Percentiles rank a stretch among this genome's conserved stretches.
Evolutionary conservation across 2,329 filamentous ascomycete genomes (phyloP).

Genomic region (Trichophyton schoenleinii): DNA sequence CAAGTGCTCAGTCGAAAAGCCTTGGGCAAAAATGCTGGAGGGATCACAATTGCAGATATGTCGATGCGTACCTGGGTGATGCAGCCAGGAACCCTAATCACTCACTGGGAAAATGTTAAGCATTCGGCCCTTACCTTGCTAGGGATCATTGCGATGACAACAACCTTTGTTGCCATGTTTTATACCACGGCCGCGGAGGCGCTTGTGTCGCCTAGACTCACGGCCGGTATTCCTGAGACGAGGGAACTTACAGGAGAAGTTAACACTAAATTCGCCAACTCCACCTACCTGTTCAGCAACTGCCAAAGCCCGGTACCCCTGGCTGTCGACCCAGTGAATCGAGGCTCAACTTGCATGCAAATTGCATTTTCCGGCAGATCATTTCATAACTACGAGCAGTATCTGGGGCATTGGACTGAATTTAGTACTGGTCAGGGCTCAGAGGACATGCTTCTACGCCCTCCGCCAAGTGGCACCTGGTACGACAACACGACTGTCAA

Average conservation of each 20-base stretch:
- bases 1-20: slow-evolving; percentile 62
- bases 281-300: slow-evolving; percentile 39
- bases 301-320: slow-evolving; percentile 51
- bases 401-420: slow-evolving; percentile 44
- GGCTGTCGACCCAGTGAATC: slow-evolving; percentile 28
- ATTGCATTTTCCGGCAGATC: slow-evolving; percentile 56
- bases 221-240: slow-evolving; percentile 42
- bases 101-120: slow-evolving; percentile 52
- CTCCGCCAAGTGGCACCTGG: slow-evolving; percentile 49
- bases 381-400: slow-evolving; percentile 57
- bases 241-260: slow-evolving; percentile 45
- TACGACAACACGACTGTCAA: slow-evolving; percentile 61
- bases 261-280: slow-evolving; percentile 51
- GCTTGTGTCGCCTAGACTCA: slow-evolving; percentile 60
- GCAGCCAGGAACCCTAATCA: slow-evolving; percentile 60
- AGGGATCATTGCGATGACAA: slow-evolving; percentile 51
- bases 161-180: slow-evolving; percentile 54
- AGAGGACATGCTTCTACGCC: slow-evolving; percentile 38
- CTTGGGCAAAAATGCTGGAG: slow-evolving; percentile 46
- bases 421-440: slow-evolving; percentile 33
- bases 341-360: slow-evolving; percentile 49
- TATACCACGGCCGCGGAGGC: slow-evolving; percentile 68
- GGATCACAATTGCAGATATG: slow-evolving; percentile 63
- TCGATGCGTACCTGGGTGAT: slow-evolving; percentile 65
- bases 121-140: slow-evolving; percentile 53